Conservation (phyloP, 148 eudicot species). For the Nyssa sinensis region DNA sequence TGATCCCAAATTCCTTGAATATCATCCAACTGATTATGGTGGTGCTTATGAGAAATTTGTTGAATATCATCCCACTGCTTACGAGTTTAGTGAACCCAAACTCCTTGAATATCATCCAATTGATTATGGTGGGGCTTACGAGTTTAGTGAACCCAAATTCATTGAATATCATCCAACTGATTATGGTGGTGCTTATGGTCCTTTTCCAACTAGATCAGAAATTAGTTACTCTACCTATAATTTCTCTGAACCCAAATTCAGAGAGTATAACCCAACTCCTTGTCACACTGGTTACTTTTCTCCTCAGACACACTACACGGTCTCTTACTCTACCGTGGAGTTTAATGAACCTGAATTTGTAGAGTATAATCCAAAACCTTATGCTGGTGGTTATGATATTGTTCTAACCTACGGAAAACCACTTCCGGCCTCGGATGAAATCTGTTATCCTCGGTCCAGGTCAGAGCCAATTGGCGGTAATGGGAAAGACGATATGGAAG, state of each 20-base stretch:
- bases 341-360: conserved; percentile 30
- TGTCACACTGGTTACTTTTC: conserved; percentile 1
- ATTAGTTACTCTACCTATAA: conserved; percentile 16
- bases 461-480: conserved; percentile 17
- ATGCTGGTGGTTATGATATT: conserved; percentile 66
- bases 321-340: conserved; percentile 28
- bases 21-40: background rate
- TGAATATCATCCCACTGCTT: background rate
- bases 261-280: conserved; percentile 31
- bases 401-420: conserved; percentile 57
- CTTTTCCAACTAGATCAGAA: conserved; percentile 10
- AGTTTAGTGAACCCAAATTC: background rate
- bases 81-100: conserved; percentile 20
- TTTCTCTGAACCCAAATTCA: conserved; percentile 20
- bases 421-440: conserved; percentile 56
- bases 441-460: conserved; percentile 57
- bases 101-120: conserved; percentile 30
- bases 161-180: conserved; percentile 9
- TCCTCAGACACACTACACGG: conserved; percentile 17
- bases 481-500: conserved; percentile 18
- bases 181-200: conserved; percentile 22
- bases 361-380: conserved; percentile 58
- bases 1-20: conserved; percentile 2
- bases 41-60: background rate
- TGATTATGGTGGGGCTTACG: background rate